These are phyloP conservation scores for Bipolaris cookei DNA, from an alignment of 2,329 filamentous ascomycete species.

Conservation along the genomic window DNA sequence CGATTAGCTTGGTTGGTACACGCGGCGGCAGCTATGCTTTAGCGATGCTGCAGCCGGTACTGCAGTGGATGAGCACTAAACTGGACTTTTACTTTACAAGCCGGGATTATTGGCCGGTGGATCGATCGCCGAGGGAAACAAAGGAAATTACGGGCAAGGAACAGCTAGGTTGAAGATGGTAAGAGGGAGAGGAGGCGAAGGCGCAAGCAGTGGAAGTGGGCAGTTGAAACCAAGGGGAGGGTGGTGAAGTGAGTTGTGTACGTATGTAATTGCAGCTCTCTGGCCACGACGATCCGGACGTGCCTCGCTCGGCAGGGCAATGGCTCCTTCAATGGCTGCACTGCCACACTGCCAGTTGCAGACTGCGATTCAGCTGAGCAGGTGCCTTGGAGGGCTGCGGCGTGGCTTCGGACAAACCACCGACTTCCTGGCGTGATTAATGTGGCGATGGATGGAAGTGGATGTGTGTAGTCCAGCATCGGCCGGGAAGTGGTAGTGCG, in stretches of 20 bases:
- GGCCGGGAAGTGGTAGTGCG: no score
- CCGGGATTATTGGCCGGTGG: constrained; percentile 6
- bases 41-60: constrained; percentile 13
- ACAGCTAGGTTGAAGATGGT: background rate
- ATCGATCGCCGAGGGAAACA: constrained; percentile 1
- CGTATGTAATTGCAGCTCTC: background rate
- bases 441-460: no score
- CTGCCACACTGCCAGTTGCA: constrained; percentile 1
- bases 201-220: constrained; percentile 8
- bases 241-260: constrained; percentile 2
- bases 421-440: no score
- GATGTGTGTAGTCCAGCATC: no score
- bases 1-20: constrained; percentile 12
- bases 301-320: background rate
- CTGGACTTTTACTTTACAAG: background rate
- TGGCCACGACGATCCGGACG: constrained; percentile 9
- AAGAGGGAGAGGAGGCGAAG: background rate
- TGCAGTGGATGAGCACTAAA: constrained; percentile 8
- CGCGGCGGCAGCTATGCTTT: constrained; percentile 16
- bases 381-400: background rate
- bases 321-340: background rate
- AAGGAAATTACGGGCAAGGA: constrained; percentile 7
- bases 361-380: background rate
- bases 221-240: constrained; percentile 3
- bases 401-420: background rate